Percentiles rank a stretch among this genome's conserved stretches.
These are phyloP conservation scores for Echium plantagineum DNA, from an alignment of 257 asterid genomes.

Conservation along the genomic window DNA sequence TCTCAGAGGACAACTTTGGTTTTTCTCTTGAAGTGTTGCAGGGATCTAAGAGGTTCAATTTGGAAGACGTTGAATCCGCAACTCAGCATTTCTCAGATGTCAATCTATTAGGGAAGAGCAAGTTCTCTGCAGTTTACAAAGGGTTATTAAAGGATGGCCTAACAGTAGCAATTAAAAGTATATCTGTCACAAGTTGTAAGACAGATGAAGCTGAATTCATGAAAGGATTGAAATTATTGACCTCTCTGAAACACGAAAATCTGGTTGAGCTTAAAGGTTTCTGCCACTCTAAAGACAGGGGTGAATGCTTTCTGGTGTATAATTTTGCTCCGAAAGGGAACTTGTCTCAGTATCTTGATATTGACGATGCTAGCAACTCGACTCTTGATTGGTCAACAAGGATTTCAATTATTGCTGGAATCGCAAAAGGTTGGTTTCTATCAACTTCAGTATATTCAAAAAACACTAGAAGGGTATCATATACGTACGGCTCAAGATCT, in stretches of 20 bases:
- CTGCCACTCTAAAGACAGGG: slow-evolving; percentile 81
- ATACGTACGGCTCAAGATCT: too few relatives aligned
- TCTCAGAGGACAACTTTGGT: slow-evolving; percentile 23
- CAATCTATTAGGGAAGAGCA: slow-evolving; percentile 71
- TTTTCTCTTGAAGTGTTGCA: slow-evolving; percentile 24
- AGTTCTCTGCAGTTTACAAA: slow-evolving; percentile 60
- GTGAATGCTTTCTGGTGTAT: slow-evolving; percentile 73
- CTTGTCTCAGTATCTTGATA: slow-evolving; percentile 54
- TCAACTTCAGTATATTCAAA: not conserved
- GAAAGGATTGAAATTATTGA: slow-evolving; percentile 64
- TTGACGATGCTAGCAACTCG: slow-evolving; percentile 19
- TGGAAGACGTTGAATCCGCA: slow-evolving; percentile 90
- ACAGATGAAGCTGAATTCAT: slow-evolving; percentile 66
- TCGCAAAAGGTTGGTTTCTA: slow-evolving; percentile 63
- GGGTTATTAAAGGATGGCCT: slow-evolving; percentile 83
- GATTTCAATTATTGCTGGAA: slow-evolving; percentile 61
- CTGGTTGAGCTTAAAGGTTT: slow-evolving; percentile 69
- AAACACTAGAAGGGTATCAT: not conserved
- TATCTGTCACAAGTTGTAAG: slow-evolving; percentile 66
- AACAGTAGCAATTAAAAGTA: slow-evolving; percentile 57
- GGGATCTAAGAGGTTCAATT: slow-evolving; percentile 42
- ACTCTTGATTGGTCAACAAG: slow-evolving; percentile 80
- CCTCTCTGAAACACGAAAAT: slow-evolving; percentile 59
- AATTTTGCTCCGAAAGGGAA: slow-evolving; percentile 64
- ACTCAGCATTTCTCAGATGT: slow-evolving; percentile 81